Conservation (phyloP, 2,329 filamentous ascomycete genomes). For the Tolypocladium sp. region DNA sequence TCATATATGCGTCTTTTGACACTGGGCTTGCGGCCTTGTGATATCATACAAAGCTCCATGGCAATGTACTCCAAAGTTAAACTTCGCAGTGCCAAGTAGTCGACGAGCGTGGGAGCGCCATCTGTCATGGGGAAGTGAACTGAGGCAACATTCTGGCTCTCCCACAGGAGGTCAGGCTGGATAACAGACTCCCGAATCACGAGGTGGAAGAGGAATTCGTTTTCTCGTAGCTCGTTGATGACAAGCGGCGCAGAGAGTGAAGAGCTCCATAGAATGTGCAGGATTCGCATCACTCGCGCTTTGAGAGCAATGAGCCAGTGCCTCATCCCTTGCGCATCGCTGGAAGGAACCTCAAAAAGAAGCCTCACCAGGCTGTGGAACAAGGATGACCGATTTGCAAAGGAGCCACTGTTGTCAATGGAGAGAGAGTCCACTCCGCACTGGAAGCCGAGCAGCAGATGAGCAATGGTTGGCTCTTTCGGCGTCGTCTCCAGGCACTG, state of each 20-base stretch:
- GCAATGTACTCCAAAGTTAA: constrained; percentile 78
- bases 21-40: constrained; percentile 60
- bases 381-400: constrained; percentile 63
- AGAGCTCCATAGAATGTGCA: constrained; percentile 77
- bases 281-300: constrained; percentile 59
- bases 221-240: constrained; percentile 69
- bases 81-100: constrained; percentile 70
- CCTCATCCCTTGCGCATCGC: constrained; percentile 49
- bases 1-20: constrained; percentile 60
- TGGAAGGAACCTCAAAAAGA: constrained; percentile 59
- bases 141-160: constrained; percentile 51
- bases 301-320: constrained; percentile 63
- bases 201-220: constrained; percentile 71
- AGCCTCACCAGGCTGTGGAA: constrained; percentile 75
- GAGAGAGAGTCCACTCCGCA: constrained; percentile 64
- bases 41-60: constrained; percentile 71
- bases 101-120: constrained; percentile 59
- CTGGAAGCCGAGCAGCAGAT: constrained; percentile 80
- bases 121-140: constrained; percentile 60
- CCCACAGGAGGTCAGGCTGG: constrained; percentile 62
- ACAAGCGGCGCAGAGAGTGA: constrained; percentile 67
- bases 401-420: constrained; percentile 58
- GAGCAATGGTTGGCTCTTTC: constrained; percentile 76
- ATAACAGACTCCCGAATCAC: constrained; percentile 66
- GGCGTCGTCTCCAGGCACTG: constrained; percentile 68